Base-by-base conservation (phyloP, 768 basidiomycete species). In the Sporobolomyces pararoseus region DNA sequence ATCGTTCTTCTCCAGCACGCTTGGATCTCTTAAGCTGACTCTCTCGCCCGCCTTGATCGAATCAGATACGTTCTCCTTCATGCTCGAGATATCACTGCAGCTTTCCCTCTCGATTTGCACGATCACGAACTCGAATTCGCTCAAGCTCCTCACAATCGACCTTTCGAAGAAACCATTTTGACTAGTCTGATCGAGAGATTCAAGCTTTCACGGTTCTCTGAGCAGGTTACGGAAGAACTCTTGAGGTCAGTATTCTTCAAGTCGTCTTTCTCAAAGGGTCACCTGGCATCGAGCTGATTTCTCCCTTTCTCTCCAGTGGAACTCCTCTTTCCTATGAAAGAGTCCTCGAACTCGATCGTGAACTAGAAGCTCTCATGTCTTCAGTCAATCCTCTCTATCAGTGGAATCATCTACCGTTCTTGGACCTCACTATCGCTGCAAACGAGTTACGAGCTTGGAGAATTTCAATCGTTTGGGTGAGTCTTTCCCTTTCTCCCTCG, bases 401-500 rank as follows among this genome's bases (percentile, higher is more conserved):
- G n/a, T 59, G 58, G 58, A 27, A 17, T 14, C 58, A 46, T 10
- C 21, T 59, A 9, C 3, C 39, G 3, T 4, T 5, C 17, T 42
- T 59, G 16, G 27, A 46, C 2, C 39, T 59, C 12, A 32, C 5
- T n/a, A 46, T 29, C 29, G 39, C 58, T 2, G 39, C 4, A 16
- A 23, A 31, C 17, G 58, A 59, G 31, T 23, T 59, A 25, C 39
- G 58, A 59, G 58, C 58, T 17, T 59, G 58, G 58, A 44, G 58
- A 21, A 59, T 46, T 46, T 59, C 58, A 42, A 59, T 59, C 25
- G 42, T 59, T 31, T 59, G 58, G 58, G 58, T 59, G 58, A 57
- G 55, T 42, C 17, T 17, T 9, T 9, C 39, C 39, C 17, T 21
- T 4, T 37, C 23, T 17, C 34, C 21, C 39, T 42, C 10, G 9